phyloP scores from a whole-genome alignment of 2,329 filamentous ascomycete species.

The Pseudogymnoascus verrucosus region DNA sequence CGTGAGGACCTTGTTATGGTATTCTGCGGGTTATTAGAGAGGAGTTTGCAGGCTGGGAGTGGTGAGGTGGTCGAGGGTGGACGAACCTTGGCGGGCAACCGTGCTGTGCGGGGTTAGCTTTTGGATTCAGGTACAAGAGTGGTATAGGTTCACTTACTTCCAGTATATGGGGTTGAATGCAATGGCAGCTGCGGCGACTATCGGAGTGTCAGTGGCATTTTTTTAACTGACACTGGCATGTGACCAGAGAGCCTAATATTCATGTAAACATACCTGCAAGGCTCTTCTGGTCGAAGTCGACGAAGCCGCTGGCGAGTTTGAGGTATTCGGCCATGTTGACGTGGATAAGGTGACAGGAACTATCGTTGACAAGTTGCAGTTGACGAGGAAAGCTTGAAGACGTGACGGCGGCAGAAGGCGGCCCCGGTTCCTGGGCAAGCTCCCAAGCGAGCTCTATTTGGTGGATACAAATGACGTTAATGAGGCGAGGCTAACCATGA shows the following conservation, averaged over 20 bases:
- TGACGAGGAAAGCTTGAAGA: neutral
- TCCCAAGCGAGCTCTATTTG: slow-evolving; percentile 9
- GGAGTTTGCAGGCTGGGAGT: slow-evolving; percentile 14
- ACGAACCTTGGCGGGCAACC: slow-evolving; percentile 69
- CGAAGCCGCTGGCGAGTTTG: slow-evolving; percentile 18
- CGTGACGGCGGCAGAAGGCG: slow-evolving; percentile 3
- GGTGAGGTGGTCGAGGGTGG: slow-evolving; percentile 8
- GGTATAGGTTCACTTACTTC: slow-evolving; percentile 62
- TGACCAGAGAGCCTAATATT: slow-evolving; percentile 8
- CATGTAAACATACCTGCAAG: slow-evolving; percentile 48
- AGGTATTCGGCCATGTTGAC: slow-evolving; percentile 5
- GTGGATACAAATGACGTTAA: slow-evolving; percentile 10
- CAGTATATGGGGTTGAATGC: slow-evolving; percentile 98
- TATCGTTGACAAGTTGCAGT: neutral
- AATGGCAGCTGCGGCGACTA: slow-evolving; percentile 76
- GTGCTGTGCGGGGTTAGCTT: slow-evolving; percentile 44
- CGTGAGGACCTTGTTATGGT: slow-evolving; percentile 82
- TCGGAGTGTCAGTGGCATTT: slow-evolving; percentile 12
- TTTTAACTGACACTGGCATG: slow-evolving; percentile 16
- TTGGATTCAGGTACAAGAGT: neutral
- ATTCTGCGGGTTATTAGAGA: slow-evolving; percentile 51
- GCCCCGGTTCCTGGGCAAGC: slow-evolving; percentile 8
- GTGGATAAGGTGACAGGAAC: neutral
- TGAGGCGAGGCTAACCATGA: neutral
- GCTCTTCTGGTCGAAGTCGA: slow-evolving; percentile 61